Conservation (phyloP, 1,139 yeast genomes). For the Kurtzmaniella natalensis region DNA sequence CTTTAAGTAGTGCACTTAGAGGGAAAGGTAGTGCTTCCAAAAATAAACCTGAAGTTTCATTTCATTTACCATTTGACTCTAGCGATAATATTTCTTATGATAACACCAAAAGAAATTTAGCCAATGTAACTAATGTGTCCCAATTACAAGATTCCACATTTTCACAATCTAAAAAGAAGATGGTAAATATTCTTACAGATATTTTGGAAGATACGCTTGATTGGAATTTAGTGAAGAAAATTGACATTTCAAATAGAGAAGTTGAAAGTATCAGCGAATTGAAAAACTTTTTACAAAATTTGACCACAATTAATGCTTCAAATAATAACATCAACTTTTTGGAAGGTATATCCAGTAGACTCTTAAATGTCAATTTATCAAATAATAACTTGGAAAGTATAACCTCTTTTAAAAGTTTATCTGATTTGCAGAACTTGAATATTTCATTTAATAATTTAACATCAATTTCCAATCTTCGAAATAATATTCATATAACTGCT, state of each 20-base stretch:
- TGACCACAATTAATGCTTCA: slow-evolving; percentile 36
- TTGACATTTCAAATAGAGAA: slow-evolving; percentile 28
- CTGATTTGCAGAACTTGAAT: slow-evolving; percentile 42
- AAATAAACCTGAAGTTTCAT: slow-evolving; percentile 37
- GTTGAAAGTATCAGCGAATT: slow-evolving; percentile 43
- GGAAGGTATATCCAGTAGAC: slow-evolving; percentile 41
- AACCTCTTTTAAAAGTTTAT: slow-evolving; percentile 36
- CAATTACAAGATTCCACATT: slow-evolving; percentile 46
- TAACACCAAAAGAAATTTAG: slow-evolving; percentile 11
- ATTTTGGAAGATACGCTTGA: slow-evolving; percentile 22
- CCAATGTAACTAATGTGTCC: slow-evolving; percentile 39
- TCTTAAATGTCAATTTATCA: slow-evolving; percentile 34
- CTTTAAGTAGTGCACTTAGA: slow-evolving; percentile 2
- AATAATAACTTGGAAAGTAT: slow-evolving; percentile 38
- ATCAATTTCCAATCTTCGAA: slow-evolving; percentile 26
- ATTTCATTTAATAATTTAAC: slow-evolving; percentile 35
- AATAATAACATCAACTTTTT: slow-evolving; percentile 40
- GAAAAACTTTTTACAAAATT: slow-evolving; percentile 40
- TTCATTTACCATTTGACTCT: slow-evolving; percentile 27
- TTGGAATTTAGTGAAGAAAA: slow-evolving; percentile 41
- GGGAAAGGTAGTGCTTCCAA: slow-evolving; percentile 11
- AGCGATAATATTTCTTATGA: slow-evolving; percentile 8
- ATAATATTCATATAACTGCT: slow-evolving; percentile 35
- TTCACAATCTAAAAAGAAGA: slow-evolving; percentile 40
- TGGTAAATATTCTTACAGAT: slow-evolving; percentile 49